phyloP scores from a whole-genome alignment of 1,284 basidiomycete genomes.

The Apiotrichum veenhuisii region DNA sequence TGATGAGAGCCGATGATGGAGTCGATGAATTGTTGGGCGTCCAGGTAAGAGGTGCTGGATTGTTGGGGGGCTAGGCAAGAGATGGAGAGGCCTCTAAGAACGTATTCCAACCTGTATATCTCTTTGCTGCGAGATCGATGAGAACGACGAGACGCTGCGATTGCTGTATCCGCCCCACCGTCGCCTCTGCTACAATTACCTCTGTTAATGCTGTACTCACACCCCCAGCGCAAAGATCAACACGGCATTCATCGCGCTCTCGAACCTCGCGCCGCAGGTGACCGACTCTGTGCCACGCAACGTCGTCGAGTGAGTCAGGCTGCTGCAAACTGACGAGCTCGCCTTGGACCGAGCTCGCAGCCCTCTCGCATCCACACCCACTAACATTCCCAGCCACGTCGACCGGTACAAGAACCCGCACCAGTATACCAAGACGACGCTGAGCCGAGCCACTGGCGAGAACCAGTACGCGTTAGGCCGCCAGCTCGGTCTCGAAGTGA shows the following conservation, averaged over 20 bases:
- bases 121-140: no score
- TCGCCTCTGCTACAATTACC: no score
- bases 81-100: no score
- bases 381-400: conserved; percentile 16
- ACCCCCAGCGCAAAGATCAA: conserved; percentile 37
- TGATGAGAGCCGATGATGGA: neutral
- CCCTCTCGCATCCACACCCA: neutral
- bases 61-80: no score
- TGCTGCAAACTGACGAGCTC: neutral
- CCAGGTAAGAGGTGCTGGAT: no score
- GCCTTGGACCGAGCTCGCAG: neutral
- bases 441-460: conserved; percentile 40
- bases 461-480: conserved; percentile 46
- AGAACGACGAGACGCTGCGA: no score
- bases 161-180: no score
- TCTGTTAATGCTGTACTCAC: no score
- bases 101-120: no score
- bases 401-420: conserved; percentile 38
- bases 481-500: conserved; percentile 42
- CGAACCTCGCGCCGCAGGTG: conserved; percentile 27
- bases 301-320: conserved; percentile 36
- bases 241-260: conserved; percentile 27
- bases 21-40: no score
- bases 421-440: conserved; percentile 33
- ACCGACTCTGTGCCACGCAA: conserved; percentile 39